Evolutionary conservation across 345 rosid species (phyloP).

Genomic region (Aquilaria yunnanensis): DNA sequence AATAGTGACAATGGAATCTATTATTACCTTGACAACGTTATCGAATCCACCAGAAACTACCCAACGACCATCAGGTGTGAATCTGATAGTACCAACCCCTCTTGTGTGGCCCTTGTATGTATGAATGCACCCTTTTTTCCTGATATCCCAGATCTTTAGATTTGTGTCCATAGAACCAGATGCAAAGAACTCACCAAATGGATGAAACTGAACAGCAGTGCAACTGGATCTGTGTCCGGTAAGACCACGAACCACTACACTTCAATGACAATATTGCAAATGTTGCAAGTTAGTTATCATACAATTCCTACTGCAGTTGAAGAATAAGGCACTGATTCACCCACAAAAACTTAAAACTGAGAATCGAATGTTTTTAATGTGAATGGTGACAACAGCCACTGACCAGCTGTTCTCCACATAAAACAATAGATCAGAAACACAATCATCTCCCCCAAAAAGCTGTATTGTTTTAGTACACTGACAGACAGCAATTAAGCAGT

Average conservation of each 20-base stretch:
- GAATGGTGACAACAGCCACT: neutral
- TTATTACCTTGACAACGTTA: slow-evolving; percentile 77
- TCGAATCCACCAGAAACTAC: slow-evolving; percentile 97
- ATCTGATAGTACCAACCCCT: slow-evolving; percentile 71
- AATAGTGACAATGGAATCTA: slow-evolving; percentile 7
- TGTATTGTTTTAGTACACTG: neutral
- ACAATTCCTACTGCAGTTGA: neutral
- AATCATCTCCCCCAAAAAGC: no score
- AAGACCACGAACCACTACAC: slow-evolving; percentile 98
- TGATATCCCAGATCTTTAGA: slow-evolving; percentile 89
- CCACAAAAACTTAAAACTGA: neutral
- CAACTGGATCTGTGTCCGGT: slow-evolving; percentile 93
- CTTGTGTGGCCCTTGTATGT: slow-evolving; percentile 89
- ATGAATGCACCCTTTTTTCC: slow-evolving; percentile 94
- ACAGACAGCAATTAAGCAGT: slow-evolving; percentile 10
- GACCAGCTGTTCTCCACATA: neutral
- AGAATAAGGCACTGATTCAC: neutral
- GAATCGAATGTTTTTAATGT: neutral
- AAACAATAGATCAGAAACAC: neutral
- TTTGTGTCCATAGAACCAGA: slow-evolving; percentile 84
- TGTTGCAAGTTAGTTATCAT: slow-evolving; percentile 27
- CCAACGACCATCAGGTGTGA: slow-evolving; percentile 99
- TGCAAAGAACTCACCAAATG: slow-evolving; percentile 96
- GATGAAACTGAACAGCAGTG: slow-evolving; percentile 93
- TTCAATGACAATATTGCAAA: slow-evolving; percentile 60